These are phyloP conservation scores for Arachis monticola DNA, from an alignment of 331 rosid species.

Conservation along the genomic window DNA sequence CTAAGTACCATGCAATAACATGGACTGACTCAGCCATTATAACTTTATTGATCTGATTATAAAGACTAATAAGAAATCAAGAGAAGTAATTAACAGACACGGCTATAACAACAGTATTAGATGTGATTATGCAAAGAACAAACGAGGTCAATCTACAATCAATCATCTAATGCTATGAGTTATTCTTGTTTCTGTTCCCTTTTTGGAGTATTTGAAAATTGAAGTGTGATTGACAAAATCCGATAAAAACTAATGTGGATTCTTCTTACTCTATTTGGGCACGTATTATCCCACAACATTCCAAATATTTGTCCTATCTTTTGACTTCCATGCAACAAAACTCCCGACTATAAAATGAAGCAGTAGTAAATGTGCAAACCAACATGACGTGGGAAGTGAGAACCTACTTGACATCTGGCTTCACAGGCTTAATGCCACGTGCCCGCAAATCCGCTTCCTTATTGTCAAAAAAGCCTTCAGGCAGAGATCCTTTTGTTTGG, in stretches of 20 bases:
- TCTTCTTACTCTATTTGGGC: slow-evolving; percentile 14
- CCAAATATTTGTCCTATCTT: slow-evolving; percentile 10
- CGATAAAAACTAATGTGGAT: neutral
- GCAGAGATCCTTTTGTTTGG: slow-evolving; percentile 77
- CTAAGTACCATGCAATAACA: slow-evolving; percentile 14
- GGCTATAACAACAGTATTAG: neutral
- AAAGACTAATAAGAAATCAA: neutral
- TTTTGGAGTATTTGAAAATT: neutral
- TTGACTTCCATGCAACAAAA: slow-evolving; percentile 28
- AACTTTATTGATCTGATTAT: slow-evolving; percentile 5
- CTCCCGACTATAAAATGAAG: slow-evolving; percentile 4
- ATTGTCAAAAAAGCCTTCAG: slow-evolving; percentile 96
- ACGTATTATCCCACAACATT: neutral
- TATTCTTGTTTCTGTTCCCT: slow-evolving; percentile 31
- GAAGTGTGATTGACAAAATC: slow-evolving; percentile 6
- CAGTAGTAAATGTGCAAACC: slow-evolving; percentile 26
- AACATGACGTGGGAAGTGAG: slow-evolving; percentile 32
- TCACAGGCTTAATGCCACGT: slow-evolving; percentile 83
- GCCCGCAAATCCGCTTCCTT: slow-evolving; percentile 96
- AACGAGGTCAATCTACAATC: neutral
- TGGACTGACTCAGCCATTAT: slow-evolving; percentile 4
- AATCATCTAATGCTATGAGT: slow-evolving; percentile 8
- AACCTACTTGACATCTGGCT: slow-evolving; percentile 94
- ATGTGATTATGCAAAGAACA: neutral
- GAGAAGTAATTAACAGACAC: slow-evolving; percentile 8